These are phyloP conservation scores for Auriscalpium microsporum DNA, from an alignment of 768 basidiomycete genomes.

Conservation along the genomic window DNA sequence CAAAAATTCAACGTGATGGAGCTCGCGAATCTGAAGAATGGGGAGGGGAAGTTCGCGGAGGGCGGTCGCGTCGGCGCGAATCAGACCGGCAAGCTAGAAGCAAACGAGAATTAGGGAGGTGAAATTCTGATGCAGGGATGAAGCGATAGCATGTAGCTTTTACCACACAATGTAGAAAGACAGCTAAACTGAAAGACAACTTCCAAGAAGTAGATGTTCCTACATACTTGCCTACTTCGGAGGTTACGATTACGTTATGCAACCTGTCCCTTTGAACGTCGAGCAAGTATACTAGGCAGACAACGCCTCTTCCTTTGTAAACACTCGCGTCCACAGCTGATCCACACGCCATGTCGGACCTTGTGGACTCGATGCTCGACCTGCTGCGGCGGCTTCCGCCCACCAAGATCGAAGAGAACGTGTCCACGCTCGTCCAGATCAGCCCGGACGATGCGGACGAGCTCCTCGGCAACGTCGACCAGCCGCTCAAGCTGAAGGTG, in stretches of 20 bases:
- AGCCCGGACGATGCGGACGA: slow-evolving; percentile 94
- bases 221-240: no score
- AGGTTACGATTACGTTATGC: no score
- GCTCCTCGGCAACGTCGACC: slow-evolving; percentile 89
- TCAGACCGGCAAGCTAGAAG: neutral
- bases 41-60: slow-evolving; percentile 24
- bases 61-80: slow-evolving; percentile 7
- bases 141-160: no score
- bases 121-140: no score
- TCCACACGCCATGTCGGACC: slow-evolving; percentile 49
- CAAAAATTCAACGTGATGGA: slow-evolving; percentile 78
- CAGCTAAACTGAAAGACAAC: no score
- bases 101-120: neutral
- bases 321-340: neutral
- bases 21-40: slow-evolving; percentile 43
- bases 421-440: slow-evolving; percentile 69
- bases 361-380: slow-evolving; percentile 90
- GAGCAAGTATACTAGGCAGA: no score
- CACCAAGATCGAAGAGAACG: slow-evolving; percentile 78
- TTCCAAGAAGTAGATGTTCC: no score
- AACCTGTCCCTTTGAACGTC: no score
- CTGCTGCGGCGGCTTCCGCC: slow-evolving; percentile 95
- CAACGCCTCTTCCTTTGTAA: no score
- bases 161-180: no score
- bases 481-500: slow-evolving; percentile 74